Evolutionary conservation across 2,329 filamentous ascomycete species (phyloP), one percentile per base, ranked within the genome.

Genomic region (Nigrograna mackinnonii): DNA sequence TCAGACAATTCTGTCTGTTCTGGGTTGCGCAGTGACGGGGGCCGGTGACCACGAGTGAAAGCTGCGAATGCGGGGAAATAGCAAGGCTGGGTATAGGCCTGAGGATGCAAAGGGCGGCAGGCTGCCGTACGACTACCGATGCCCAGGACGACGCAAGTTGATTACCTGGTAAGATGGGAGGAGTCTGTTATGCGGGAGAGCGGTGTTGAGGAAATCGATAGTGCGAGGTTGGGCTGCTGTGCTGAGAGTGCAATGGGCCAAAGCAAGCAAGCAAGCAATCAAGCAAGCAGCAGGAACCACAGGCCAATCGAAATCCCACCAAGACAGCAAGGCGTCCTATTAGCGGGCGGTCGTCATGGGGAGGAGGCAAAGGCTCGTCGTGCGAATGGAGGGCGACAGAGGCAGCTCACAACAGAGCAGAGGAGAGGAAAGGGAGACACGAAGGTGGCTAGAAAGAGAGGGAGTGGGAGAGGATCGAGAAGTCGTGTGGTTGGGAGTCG

Each of bases 41-140:
- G n/a, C n/a, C n/a, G n/a, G n/a, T n/a, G n/a, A n/a, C 24, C 30
- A 24, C 28, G 39, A 37, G 43, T 39, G 47, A 44, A 46, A 44
- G 53, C 52, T 48, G 55, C 56, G 57, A 56, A 59, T 62, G 62
- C 55, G 62, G 62, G 62, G 62, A 43, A n/a, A 12, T 6, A 39
- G 32, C n/a, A 41, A 50, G 41, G 46, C 32, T 46, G 39, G 37
- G 33, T 50, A 24, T 12, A 37, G 22, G 41, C 40, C 21, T 24
- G 37, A 26, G 33, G 38, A 37, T 22, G n/a, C n/a, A n/a, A n/a
- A n/a, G n/a, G 44, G 44, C 43, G 46, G 35, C 24, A 46, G 34
- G 33, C 19, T 21, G 30, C 35, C 37, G 46, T 24, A 39, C 12
- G 42, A 44, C 49, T 28, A 9, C n/a, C 24, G 24, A 9, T 9